Base-by-base conservation (phyloP, 768 basidiomycete genomes). In the Rickenella mellea region DNA sequence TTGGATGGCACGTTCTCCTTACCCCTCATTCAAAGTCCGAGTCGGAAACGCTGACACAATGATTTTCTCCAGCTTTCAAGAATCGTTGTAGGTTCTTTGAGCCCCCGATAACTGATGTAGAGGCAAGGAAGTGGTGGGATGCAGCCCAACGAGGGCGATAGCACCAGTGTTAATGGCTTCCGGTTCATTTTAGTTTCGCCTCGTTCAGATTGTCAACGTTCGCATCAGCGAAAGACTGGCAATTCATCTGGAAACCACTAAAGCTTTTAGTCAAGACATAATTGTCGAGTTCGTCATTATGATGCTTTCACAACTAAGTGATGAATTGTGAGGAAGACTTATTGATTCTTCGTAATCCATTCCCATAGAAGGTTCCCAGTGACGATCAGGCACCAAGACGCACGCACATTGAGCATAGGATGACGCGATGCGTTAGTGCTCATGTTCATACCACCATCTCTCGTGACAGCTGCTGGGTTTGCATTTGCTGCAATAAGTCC, bases 61-160 rank as follows among this genome's bases (percentile, higher is more conserved):
- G 9, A 12, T 48, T 35, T 20, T 40, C 33, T n/a, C 41, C 58
- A 91, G 87, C 83, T 25, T 90, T 91, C 57, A 71, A 70, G 45
- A 72, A 82, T 33, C 80, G 85, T 39, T 91, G 87, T 64, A 76
- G 73, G 55, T 88, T 82, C 57, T 91, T 88, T 58, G 64, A 69
- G 39, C 83, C 84, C 6, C 80, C 85, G 40, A 31, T 57, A 43
- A 66, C 71, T 12, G 80, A 83, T 52, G 60, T 50, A 28, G 80
- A 83, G 47, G 69, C 71, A 5, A 69, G 67, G 29, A 64, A 66
- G 54, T 67, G 74, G 63, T 81, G 77, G 79, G 67, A 77, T 27
- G 51, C 57, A 42, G 67, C 60, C 21, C 55, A 50, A 24, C n/a
- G 45, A 47, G 39, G 41, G 35, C 38, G 32, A 3, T 36, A 22